Evolutionary conservation across 148 eudicot genomes (phyloP).

Genomic region (Rhododendron ferrugineum): DNA sequence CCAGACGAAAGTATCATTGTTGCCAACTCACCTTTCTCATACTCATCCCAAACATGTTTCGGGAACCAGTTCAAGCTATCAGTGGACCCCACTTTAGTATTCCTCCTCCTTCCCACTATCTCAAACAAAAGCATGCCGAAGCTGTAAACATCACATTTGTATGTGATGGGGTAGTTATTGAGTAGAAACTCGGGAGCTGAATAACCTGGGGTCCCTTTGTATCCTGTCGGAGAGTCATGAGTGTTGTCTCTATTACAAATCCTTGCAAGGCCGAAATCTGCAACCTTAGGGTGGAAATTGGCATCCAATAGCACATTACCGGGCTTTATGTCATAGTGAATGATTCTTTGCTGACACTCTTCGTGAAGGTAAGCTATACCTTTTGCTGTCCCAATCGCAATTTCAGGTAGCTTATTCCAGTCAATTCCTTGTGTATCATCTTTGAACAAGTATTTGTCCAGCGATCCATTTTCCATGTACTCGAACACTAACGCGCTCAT

Average conservation of each 20-base stretch:
- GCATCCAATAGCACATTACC: background rate
- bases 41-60: background rate
- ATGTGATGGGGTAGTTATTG: background rate
- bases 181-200: background rate
- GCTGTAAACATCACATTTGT: constrained; percentile 13
- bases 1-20: background rate
- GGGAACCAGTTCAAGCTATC: constrained; percentile 4
- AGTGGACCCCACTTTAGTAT: background rate
- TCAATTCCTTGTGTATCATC: background rate
- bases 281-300: background rate
- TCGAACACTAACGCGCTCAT: background rate
- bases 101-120: constrained; percentile 10
- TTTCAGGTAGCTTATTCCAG: background rate
- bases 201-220: constrained; percentile 2
- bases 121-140: constrained; percentile 11
- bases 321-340: constrained; percentile 14
- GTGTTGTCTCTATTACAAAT: background rate
- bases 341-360: background rate
- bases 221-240: background rate
- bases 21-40: background rate
- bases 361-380: background rate
- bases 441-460: background rate
- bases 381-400: background rate
- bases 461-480: constrained; percentile 7
- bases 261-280: constrained; percentile 10